These are phyloP conservation scores for Coemansia sp. DNA, from an alignment of 192 early-diverging fungal species.

Conservation along the genomic window DNA sequence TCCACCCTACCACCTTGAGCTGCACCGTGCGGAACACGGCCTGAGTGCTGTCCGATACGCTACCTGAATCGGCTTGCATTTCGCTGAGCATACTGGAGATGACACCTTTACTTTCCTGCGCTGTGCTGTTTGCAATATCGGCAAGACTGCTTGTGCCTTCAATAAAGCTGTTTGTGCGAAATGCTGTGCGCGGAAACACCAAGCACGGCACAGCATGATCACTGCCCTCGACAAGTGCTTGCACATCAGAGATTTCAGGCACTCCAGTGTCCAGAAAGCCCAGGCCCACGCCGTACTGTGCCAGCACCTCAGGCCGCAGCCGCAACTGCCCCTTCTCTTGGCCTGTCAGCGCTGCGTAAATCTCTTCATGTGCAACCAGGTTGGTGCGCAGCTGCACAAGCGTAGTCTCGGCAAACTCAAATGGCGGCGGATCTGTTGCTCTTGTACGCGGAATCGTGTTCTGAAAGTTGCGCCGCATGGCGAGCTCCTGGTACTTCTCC, in stretches of 20 bases:
- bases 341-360: conserved; percentile 44
- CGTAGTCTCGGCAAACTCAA: conserved; percentile 39
- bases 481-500: conserved; percentile 58
- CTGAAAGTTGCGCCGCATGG: conserved; percentile 37
- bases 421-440: conserved; percentile 26
- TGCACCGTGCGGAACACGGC: conserved; percentile 45
- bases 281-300: conserved; percentile 56
- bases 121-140: neutral
- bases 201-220: conserved; percentile 37
- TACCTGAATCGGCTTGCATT: neutral
- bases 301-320: conserved; percentile 40
- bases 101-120: neutral
- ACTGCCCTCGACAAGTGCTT: conserved; percentile 28
- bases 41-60: neutral
- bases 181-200: conserved; percentile 55
- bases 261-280: conserved; percentile 39
- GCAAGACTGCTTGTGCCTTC: conserved; percentile 6
- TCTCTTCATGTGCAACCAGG: conserved; percentile 44
- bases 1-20: conserved; percentile 55
- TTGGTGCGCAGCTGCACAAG: conserved; percentile 20
- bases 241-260: conserved; percentile 31
- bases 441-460: conserved; percentile 39
- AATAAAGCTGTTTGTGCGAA: conserved; percentile 57
- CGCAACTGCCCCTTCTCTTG: conserved; percentile 34
- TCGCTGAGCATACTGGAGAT: conserved; percentile 29